These are phyloP conservation scores for Alternaria hordeiaustralica DNA, from an alignment of 2,329 filamentous ascomycete genomes.

Conservation along the genomic window DNA sequence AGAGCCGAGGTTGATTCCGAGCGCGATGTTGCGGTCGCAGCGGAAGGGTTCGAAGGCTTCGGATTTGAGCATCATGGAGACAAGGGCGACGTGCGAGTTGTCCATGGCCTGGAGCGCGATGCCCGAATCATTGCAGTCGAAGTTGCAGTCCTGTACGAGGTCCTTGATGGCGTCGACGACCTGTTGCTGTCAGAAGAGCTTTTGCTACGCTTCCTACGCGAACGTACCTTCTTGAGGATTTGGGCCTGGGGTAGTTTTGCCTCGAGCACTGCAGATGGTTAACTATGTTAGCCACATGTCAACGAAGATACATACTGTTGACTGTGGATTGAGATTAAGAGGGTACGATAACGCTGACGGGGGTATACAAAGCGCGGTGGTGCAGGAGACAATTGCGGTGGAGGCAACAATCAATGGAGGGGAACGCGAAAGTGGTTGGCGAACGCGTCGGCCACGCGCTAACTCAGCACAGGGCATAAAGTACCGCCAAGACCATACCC, in stretches of 20 bases:
- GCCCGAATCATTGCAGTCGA: constrained; percentile 99
- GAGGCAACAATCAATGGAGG: constrained; percentile 27
- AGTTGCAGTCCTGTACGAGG: constrained; percentile 99
- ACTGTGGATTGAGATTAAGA: constrained; percentile 3
- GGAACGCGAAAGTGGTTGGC: constrained; percentile 25
- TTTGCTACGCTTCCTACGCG: not conserved
- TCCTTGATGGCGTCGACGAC: constrained; percentile 99
- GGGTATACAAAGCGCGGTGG: constrained; percentile 13
- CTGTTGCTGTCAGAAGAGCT: constrained; percentile 54
- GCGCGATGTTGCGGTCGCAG: constrained; percentile 98
- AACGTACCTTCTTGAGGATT: constrained; percentile 86
- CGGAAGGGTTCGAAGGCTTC: constrained; percentile 94
- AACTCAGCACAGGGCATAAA: constrained; percentile 20
- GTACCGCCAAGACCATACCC: constrained; percentile 8
- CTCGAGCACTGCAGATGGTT: constrained; percentile 75
- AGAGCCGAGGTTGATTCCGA: constrained; percentile 95
- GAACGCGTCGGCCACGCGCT: constrained; percentile 30
- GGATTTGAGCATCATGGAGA: constrained; percentile 98
- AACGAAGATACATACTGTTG: constrained; percentile 26
- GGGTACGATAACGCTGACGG: not conserved
- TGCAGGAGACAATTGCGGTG: constrained; percentile 11
- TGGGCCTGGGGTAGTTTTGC: constrained; percentile 94
- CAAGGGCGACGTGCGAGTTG: constrained; percentile 98
- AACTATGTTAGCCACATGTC: constrained; percentile 14
- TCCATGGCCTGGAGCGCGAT: constrained; percentile 99